A percentile compares a stretch with the other conserved stretches of the same genome.
phyloP scores from a whole-genome alignment of 1,284 basidiomycete species.

The Puccinia novopanici region DNA sequence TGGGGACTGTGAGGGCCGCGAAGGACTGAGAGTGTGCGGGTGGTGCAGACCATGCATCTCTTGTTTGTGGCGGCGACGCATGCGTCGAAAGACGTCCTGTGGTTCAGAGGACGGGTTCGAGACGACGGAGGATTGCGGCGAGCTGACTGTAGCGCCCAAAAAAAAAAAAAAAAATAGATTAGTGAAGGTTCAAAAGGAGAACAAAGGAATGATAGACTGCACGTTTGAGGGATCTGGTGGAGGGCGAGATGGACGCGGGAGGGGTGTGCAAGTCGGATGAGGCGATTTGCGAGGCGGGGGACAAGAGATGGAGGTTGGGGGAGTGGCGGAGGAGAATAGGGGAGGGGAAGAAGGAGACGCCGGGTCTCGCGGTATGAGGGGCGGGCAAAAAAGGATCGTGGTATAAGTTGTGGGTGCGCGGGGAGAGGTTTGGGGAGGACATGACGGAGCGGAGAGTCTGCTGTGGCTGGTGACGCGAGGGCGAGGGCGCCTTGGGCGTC shows the following conservation, averaged over 20 bases:
- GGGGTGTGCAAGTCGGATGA: background rate
- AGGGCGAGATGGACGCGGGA: slow-evolving; percentile 15
- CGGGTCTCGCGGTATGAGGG: background rate
- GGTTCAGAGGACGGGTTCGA: background rate
- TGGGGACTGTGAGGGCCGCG: background rate
- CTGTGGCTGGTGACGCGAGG: background rate
- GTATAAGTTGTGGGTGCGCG: background rate
- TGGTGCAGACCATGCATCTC: background rate
- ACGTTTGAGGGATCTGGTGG: slow-evolving; percentile 16
- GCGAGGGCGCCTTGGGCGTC: background rate
- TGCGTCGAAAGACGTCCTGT: slow-evolving; percentile 3
- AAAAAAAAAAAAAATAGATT: background rate
- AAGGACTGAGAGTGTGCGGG: background rate
- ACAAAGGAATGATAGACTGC: background rate
- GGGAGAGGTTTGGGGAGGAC: slow-evolving; percentile 10
- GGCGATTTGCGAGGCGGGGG: background rate
- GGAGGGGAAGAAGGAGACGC: background rate
- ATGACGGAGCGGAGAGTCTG: background rate
- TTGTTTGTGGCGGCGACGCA: slow-evolving; percentile 13
- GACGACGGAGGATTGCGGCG: background rate
- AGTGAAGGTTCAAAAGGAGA: background rate
- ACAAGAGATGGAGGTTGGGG: background rate
- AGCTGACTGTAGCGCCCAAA: background rate
- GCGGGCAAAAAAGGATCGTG: background rate
- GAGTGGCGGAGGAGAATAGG: background rate